A percentile compares a stretch with the other conserved stretches of the same genome.
These are phyloP conservation scores for Ustilago shanxiensis DNA, from an alignment of 1,284 basidiomycete genomes.

Conservation along the genomic window DNA sequence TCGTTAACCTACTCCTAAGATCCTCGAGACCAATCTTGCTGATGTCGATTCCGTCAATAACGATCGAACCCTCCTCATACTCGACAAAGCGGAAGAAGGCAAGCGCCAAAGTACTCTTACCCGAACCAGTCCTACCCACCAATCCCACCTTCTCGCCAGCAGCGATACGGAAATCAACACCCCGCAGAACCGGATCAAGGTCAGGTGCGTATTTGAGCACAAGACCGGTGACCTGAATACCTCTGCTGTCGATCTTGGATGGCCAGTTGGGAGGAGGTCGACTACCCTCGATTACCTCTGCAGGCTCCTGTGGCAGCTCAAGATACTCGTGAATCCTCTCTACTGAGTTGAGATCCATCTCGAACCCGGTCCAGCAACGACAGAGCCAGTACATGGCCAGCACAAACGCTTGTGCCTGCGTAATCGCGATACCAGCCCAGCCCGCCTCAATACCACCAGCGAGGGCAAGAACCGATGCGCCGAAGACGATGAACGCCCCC, in stretches of 20 bases:
- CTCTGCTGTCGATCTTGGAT: constrained; percentile 66
- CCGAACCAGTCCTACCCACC: constrained; percentile 76
- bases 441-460: constrained; percentile 43
- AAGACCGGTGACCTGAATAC: constrained; percentile 72
- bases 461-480: constrained; percentile 72
- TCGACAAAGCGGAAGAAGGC: constrained; percentile 65
- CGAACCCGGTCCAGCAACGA: constrained; percentile 58
- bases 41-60: constrained; percentile 71
- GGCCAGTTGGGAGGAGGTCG: constrained; percentile 73
- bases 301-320: constrained; percentile 71
- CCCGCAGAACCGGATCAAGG: constrained; percentile 73
- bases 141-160: constrained; percentile 87
- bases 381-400: constrained; percentile 72
- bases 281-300: constrained; percentile 67
- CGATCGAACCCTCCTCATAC: constrained; percentile 42
- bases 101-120: constrained; percentile 68
- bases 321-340: constrained; percentile 73
- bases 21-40: constrained; percentile 72
- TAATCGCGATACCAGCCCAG: constrained; percentile 53
- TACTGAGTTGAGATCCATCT: constrained; percentile 72
- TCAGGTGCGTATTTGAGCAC: constrained; percentile 73
- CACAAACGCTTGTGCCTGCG: constrained; percentile 51
- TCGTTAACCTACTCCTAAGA: constrained; percentile 73
- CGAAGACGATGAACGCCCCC: constrained; percentile 72
- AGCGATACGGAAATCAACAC: constrained; percentile 73